Conservation (phyloP, 2,329 filamentous ascomycete genomes). For the Exophiala spinifera region DNA sequence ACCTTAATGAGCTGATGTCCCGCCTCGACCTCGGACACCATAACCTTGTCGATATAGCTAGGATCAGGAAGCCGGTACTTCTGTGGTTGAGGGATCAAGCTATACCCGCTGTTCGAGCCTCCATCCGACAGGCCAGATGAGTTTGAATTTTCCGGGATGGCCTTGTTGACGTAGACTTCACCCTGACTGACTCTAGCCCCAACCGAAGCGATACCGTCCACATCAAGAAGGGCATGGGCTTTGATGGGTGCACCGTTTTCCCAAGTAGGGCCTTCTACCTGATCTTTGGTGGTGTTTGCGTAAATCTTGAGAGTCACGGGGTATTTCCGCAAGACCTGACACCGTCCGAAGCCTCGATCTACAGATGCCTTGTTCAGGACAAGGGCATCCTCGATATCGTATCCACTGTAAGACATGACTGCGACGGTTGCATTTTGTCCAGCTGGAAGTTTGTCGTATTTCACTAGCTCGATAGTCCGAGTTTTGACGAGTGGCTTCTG, state of each 20-base stretch:
- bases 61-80: slow-evolving; percentile 82
- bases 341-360: slow-evolving; percentile 91
- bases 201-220: slow-evolving; percentile 85
- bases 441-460: slow-evolving; percentile 95
- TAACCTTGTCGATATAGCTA: slow-evolving; percentile 92
- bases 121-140: slow-evolving; percentile 66
- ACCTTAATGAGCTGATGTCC: slow-evolving; percentile 89
- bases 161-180: slow-evolving; percentile 88
- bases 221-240: slow-evolving; percentile 71
- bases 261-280: slow-evolving; percentile 52
- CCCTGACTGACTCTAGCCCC: slow-evolving; percentile 74
- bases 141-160: slow-evolving; percentile 73
- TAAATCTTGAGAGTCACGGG: slow-evolving; percentile 83
- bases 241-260: slow-evolving; percentile 60
- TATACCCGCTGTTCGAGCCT: slow-evolving; percentile 44
- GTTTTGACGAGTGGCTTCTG: slow-evolving; percentile 97
- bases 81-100: slow-evolving; percentile 39
- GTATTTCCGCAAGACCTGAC: slow-evolving; percentile 97
- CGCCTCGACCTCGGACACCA: slow-evolving; percentile 84
- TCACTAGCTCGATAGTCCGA: slow-evolving; percentile 91
- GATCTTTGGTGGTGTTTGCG: slow-evolving; percentile 68
- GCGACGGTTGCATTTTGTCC: slow-evolving; percentile 97
- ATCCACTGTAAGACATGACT: slow-evolving; percentile 98
- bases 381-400: slow-evolving; percentile 98
- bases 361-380: slow-evolving; percentile 95